A percentile compares a stretch with the other conserved stretches of the same genome.
Evolutionary conservation across 306 rosid genomes (phyloP).

Genomic region (Quercus rubra): DNA sequence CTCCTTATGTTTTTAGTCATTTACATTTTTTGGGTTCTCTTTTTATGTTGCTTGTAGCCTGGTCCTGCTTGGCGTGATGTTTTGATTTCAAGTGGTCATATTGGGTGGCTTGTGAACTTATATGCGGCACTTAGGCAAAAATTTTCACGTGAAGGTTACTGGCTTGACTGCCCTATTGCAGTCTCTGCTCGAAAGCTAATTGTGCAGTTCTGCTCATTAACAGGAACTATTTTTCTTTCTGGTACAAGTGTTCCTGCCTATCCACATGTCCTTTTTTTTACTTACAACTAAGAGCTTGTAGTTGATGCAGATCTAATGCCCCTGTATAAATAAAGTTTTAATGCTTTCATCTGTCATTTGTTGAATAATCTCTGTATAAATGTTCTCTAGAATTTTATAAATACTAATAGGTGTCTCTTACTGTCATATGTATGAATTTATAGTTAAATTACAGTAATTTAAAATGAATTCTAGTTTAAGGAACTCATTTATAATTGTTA

Average conservation of each 20-base stretch:
- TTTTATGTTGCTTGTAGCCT: conserved; percentile 64
- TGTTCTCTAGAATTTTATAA: no score
- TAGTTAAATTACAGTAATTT: background rate
- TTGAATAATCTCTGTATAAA: background rate
- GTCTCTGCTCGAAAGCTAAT: conserved; percentile 84
- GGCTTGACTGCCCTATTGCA: conserved; percentile 93
- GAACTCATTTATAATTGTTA: no score
- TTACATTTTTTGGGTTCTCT: conserved; percentile 18
- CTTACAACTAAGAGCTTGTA: background rate
- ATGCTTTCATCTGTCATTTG: background rate
- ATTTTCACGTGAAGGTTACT: conserved; percentile 74
- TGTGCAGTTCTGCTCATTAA: conserved; percentile 81
- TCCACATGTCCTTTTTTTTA: conserved; percentile 7
- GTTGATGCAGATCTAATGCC: background rate
- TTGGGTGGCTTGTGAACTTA: conserved; percentile 85
- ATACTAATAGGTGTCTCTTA: no score
- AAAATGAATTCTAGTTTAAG: no score
- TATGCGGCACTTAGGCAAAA: conserved; percentile 77
- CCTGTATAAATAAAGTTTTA: background rate
- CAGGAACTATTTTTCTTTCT: conserved; percentile 75
- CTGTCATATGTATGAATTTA: background rate
- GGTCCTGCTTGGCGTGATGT: conserved; percentile 87
- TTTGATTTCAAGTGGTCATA: conserved; percentile 68
- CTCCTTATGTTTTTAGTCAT: conserved; percentile 9
- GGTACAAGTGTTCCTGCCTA: conserved; percentile 47